Base-by-base conservation (phyloP, 441 rosid species). In the Euphorbia celastroides region DNA sequence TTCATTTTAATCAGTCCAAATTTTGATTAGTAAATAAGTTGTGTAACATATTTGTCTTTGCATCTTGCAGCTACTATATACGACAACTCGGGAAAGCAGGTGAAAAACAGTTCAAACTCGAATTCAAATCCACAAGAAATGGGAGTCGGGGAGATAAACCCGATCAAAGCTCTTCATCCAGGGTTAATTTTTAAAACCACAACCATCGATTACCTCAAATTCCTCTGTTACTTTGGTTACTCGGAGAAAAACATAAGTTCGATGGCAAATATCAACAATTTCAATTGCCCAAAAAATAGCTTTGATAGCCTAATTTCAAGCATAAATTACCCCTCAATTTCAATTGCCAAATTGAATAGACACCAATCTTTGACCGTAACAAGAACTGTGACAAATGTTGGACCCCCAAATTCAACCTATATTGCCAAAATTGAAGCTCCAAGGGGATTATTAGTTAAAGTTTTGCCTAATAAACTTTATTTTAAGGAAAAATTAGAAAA, bases 251-350 rank as follows among this genome's bases (percentile, higher is more conserved):
- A 17, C 28, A 81, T 88, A 30, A 77, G 60, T 57, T 69, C 83
- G 31, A 67, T 88, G 68, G 65, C 88, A 8, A 67, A 42, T 8
- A 79, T 73, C 0, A 58, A 72, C n/a, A 72, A 83, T 61, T 83
- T 83, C 78, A 73, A 31, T 28, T 88, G 97, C 69, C 86, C 96
- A 5, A 65, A 44, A 27, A 70, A 61, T 22, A 69, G 76, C 10
- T 25, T 65, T 17, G 66, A 68, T 1, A 46, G 71, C 17, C 86
- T 87, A 65, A 80, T 91, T 46, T 87, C 96, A 20, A 75, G 54
- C 57, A 46, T 91, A 32, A 91, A 91, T 64, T 91, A 88, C 68
- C 93, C 96, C 50, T 91, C 97, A 17, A 83, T 91, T 69, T 88
- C 96, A 59, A 78, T 91, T 20, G 58, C 78, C 59, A 83, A 67